Percentiles rank a stretch among this genome's conserved stretches.
These are phyloP conservation scores for Xylaria longipes DNA, from an alignment of 495 filamentous ascomycete genomes.

Conservation along the genomic window DNA sequence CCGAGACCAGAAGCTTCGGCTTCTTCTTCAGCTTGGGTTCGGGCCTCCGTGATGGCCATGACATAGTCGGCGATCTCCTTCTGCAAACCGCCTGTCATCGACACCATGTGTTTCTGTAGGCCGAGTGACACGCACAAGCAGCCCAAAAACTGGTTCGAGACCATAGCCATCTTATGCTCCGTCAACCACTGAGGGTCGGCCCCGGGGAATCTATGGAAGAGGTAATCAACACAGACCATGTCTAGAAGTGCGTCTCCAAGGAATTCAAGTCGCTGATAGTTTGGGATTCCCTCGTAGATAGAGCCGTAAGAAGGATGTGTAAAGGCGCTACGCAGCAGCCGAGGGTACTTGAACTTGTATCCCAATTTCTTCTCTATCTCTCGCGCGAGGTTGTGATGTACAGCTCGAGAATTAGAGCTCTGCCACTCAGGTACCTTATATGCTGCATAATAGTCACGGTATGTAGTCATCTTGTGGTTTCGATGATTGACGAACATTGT, in stretches of 20 bases:
- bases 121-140: constrained; percentile 77
- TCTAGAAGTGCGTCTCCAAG: constrained; percentile 90
- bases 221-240: constrained; percentile 80
- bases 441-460: constrained; percentile 71
- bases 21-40: constrained; percentile 49
- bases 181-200: constrained; percentile 97
- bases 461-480: constrained; percentile 71
- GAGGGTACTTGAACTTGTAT: constrained; percentile 83
- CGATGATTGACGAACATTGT: constrained; percentile 71
- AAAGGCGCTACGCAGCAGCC: constrained; percentile 83
- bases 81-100: constrained; percentile 64
- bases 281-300: constrained; percentile 77
- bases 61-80: constrained; percentile 73
- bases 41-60: constrained; percentile 66
- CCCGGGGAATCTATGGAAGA: constrained; percentile 77
- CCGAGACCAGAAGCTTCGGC: constrained; percentile 39
- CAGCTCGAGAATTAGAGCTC: constrained; percentile 57
- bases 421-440: constrained; percentile 82
- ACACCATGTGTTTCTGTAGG: constrained; percentile 76
- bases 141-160: constrained; percentile 93
- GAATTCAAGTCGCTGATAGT: constrained; percentile 93
- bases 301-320: constrained; percentile 80
- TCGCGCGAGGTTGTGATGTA: constrained; percentile 69
- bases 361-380: constrained; percentile 70
- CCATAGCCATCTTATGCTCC: constrained; percentile 99